phyloP scores from a whole-genome alignment of 1,284 basidiomycete species.

The Cryptococcus sp. region DNA sequence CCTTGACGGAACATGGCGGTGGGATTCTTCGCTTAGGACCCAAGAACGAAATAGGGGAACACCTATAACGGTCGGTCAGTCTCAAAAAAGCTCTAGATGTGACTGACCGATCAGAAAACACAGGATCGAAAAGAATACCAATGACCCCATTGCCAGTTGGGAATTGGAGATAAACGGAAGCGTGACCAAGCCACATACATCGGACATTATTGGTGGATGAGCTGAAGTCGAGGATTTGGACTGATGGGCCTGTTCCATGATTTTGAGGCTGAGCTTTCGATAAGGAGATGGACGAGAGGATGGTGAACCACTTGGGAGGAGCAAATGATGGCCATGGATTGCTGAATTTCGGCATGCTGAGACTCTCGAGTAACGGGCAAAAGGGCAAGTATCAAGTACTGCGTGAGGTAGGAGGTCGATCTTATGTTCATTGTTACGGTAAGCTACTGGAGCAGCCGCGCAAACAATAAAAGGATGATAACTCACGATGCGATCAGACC shows the following conservation, averaged over 20 bases:
- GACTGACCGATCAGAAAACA: background rate
- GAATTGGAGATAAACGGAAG: background rate
- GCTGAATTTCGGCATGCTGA: background rate
- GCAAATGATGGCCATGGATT: background rate
- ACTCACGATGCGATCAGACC: no score
- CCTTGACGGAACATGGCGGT: background rate
- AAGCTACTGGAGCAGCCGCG: no score
- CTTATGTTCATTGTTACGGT: no score
- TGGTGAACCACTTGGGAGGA: background rate
- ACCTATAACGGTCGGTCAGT: background rate
- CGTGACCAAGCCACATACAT: background rate
- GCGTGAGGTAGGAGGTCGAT: no score
- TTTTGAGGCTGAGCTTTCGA: background rate
- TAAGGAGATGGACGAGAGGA: background rate
- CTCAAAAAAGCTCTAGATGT: background rate
- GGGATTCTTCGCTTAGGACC: background rate
- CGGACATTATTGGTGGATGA: background rate
- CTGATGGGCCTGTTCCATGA: background rate
- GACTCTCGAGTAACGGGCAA: no score
- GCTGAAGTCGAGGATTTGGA: background rate
- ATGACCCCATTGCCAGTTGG: background rate
- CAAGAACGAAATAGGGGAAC: background rate
- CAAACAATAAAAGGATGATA: no score
- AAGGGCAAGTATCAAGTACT: no score
- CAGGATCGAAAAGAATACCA: background rate